A percentile compares a stretch with the other conserved stretches of the same genome.
Evolutionary conservation across 208 protist species (phyloP).

Genomic region (Porcisia deanei): DNA sequence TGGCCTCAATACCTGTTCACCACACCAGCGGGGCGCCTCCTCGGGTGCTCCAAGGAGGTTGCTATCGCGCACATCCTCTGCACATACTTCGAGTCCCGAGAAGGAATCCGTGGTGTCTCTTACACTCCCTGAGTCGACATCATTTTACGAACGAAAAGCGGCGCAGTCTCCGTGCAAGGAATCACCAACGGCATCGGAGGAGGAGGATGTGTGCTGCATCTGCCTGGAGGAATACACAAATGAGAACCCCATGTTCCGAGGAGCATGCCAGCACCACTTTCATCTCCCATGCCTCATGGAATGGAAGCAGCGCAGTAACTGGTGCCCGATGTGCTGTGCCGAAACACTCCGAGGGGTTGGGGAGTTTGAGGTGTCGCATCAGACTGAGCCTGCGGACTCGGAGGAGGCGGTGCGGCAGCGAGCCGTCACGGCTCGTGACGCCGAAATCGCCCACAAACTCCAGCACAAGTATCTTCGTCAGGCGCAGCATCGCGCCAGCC

Average conservation of each 20-base stretch:
- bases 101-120: not conserved
- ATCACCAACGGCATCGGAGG: slow-evolving; percentile 16
- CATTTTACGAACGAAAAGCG: no score
- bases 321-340: slow-evolving; percentile 70
- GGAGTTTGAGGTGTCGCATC: slow-evolving; percentile 19
- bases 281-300: slow-evolving; percentile 69
- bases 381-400: not conserved
- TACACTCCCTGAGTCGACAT: not conserved
- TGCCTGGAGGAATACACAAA: slow-evolving; percentile 66
- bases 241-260: slow-evolving; percentile 64
- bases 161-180: not conserved
- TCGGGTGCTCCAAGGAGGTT: not conserved
- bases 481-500: slow-evolving; percentile 12
- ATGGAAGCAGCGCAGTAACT: slow-evolving; percentile 83
- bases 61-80: not conserved
- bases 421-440: slow-evolving; percentile 27
- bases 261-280: slow-evolving; percentile 69
- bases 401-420: slow-evolving; percentile 11
- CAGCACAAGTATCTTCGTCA: slow-evolving; percentile 34
- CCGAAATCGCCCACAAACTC: slow-evolving; percentile 31
- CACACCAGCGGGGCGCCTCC: not conserved
- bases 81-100: not conserved
- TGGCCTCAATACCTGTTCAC: not conserved
- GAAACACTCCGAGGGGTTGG: slow-evolving; percentile 53
- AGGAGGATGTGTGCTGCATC: slow-evolving; percentile 76